Evolutionary conservation across 306 rosid species (phyloP), one percentile per base, ranked within the genome.

Genomic region (Myrica gale): DNA sequence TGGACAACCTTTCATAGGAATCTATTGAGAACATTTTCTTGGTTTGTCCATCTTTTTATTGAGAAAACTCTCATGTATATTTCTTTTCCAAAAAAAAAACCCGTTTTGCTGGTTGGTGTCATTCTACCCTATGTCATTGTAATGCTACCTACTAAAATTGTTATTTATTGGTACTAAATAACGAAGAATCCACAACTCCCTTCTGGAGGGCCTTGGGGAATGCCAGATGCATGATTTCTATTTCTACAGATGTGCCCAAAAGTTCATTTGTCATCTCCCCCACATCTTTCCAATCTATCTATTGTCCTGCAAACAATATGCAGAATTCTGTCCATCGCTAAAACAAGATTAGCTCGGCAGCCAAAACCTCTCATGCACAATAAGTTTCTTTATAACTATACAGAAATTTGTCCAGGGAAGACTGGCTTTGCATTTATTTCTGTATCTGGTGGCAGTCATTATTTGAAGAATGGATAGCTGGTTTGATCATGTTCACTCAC

Each of bases 361-460:
- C 37, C 37, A 32, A 32, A 32, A 32, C 37, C 37, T 32, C 37
- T 32, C 3, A 32, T 32, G 37, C 3, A 32, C 37, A 2, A 32
- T 32, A 32, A 32, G 37, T 32, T 32, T 32, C 37, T 32, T 32
- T 32, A 32, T 32, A 32, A 32, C 37, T 32, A 2, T 32, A 32
- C 37, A 32, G 37, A 32, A 58, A 23, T 58, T 23, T 58, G 65
- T 23, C 39, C 26, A 9, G 65, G 37, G 65, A 58, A 23, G 7
- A 58, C 17, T 58, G 17, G 65, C 65, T 58, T 58, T 58, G 65
- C 42, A 58, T 58, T 58, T 58, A 58, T 58, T 58, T 32, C 37
- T 32, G 37, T 32, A 32, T 32, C 41, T 58, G 65, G 23, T 58
- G 37, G 65, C 9, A 58, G 10, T 58, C 21, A 23, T 21, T 4